A percentile compares a stretch with the other conserved stretches of the same genome.
phyloP scores from a whole-genome alignment of 2,329 filamentous ascomycete species.

The Clonostachys sp. region DNA sequence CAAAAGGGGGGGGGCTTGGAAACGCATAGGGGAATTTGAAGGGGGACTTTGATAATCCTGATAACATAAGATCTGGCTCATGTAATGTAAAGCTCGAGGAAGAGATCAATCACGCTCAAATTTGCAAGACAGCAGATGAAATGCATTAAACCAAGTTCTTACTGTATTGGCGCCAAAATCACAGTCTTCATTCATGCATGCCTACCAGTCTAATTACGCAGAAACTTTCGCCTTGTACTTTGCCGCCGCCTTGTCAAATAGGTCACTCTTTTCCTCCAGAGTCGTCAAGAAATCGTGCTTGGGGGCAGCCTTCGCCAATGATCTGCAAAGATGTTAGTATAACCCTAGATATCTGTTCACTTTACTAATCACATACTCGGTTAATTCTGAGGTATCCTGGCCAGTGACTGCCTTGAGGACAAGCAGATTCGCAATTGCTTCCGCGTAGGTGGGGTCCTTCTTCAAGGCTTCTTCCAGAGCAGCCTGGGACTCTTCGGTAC shows the following conservation, averaged over 20 bases:
- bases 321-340: conserved; percentile 25
- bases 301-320: conserved; percentile 53
- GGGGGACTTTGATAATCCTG: too few relatives aligned
- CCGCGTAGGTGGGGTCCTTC: conserved; percentile 65
- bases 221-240: conserved; percentile 86
- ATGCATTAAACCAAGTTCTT: too few relatives aligned
- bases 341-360: background rate
- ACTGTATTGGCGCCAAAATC: conserved; percentile 8
- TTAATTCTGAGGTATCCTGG: conserved; percentile 61
- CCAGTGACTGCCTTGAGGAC: conserved; percentile 76
- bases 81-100: too few relatives aligned
- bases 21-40: too few relatives aligned
- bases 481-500: conserved; percentile 82
- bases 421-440: conserved; percentile 77
- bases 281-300: conserved; percentile 70
- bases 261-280: conserved; percentile 76
- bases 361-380: conserved; percentile 44
- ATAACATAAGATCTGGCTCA: too few relatives aligned
- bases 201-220: conserved; percentile 20
- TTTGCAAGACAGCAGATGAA: too few relatives aligned
- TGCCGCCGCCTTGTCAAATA: conserved; percentile 79
- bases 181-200: conserved; percentile 15
- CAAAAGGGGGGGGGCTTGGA: too few relatives aligned
- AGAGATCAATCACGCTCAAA: too few relatives aligned
- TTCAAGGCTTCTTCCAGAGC: conserved; percentile 77